Conservation (phyloP, 306 rosid species). For the Begonia peltatifolia region DNA sequence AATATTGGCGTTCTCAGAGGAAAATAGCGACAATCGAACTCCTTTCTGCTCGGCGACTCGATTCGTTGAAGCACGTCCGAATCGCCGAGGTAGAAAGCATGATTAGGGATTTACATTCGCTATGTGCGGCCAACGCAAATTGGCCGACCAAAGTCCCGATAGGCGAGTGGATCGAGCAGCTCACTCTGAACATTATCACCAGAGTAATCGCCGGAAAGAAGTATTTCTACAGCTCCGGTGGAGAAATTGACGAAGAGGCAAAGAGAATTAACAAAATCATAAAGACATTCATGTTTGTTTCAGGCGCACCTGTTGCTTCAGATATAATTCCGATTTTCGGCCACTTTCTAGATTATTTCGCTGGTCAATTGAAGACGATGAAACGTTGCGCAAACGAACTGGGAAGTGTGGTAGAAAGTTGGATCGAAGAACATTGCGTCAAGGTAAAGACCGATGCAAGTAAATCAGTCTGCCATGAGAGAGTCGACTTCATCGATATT, state of each 20-base stretch:
- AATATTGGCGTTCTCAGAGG: slow-evolving; percentile 23
- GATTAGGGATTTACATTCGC: slow-evolving; percentile 17
- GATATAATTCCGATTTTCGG: slow-evolving; percentile 31
- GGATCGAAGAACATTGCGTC: slow-evolving; percentile 3
- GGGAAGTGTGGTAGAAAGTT: neutral
- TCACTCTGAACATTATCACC: slow-evolving; percentile 18
- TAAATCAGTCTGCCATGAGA: neutral
- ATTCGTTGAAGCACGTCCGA: slow-evolving; percentile 18
- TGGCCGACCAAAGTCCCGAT: too few relatives aligned
- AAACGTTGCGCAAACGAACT: slow-evolving; percentile 5
- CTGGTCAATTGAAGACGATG: slow-evolving; percentile 5
- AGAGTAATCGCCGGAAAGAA: slow-evolving; percentile 36
- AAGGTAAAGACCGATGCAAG: neutral
- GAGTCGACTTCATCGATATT: slow-evolving; percentile 8
- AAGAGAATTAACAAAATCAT: slow-evolving; percentile 13
- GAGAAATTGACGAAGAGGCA: slow-evolving; percentile 18
- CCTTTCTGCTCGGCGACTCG: slow-evolving; percentile 19
- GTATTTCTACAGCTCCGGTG: slow-evolving; percentile 13
- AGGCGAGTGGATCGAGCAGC: slow-evolving; percentile 26
- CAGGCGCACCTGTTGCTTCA: slow-evolving; percentile 28
- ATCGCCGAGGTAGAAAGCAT: slow-evolving; percentile 12
- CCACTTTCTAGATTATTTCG: slow-evolving; percentile 14
- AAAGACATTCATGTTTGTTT: slow-evolving; percentile 20
- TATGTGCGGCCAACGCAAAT: slow-evolving; percentile 31
- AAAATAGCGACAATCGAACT: slow-evolving; percentile 25